phyloP scores from a whole-genome alignment of 768 basidiomycete species.

The Trametes punicea region DNA sequence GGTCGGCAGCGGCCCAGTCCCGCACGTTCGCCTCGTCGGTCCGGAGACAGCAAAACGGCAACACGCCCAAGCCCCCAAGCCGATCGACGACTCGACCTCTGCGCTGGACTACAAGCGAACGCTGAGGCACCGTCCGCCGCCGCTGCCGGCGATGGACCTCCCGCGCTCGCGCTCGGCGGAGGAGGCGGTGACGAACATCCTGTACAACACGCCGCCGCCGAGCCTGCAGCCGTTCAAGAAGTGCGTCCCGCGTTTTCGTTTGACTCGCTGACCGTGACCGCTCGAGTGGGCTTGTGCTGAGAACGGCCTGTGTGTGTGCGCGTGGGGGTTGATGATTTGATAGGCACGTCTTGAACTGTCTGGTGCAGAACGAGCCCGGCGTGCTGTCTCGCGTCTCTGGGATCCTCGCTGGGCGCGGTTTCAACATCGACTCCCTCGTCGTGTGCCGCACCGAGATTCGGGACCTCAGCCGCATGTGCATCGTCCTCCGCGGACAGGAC shows the following conservation, averaged over 20 bases:
- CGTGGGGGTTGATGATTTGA: background rate
- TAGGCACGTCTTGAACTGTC: conserved; percentile 94
- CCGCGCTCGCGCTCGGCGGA: conserved; percentile 83
- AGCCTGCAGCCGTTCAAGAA: conserved; percentile 91
- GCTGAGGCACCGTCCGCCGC: conserved; percentile 72
- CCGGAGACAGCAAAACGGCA: conserved; percentile 17
- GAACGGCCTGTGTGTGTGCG: background rate
- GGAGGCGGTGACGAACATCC: conserved; percentile 95
- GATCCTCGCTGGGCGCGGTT: conserved; percentile 93
- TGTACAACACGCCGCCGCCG: conserved; percentile 94
- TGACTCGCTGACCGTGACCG: background rate
- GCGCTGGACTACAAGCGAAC: conserved; percentile 91
- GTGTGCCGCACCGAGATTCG: conserved; percentile 97
- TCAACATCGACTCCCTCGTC: conserved; percentile 98
- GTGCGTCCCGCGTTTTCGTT: conserved; percentile 40
- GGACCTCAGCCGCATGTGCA: conserved; percentile 96
- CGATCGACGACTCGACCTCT: conserved; percentile 91
- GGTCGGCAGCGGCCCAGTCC: background rate
- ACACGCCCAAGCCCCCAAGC: conserved; percentile 64
- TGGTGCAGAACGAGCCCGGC: conserved; percentile 99
- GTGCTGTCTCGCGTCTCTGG: conserved; percentile 98
- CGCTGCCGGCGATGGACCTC: conserved; percentile 81
- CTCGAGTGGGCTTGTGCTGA: no score
- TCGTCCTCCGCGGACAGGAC: conserved; percentile 95
- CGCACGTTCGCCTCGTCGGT: conserved; percentile 19